phyloP scores from a whole-genome alignment of 2,329 filamentous ascomycete genomes.

The Anisogramma anomala region DNA sequence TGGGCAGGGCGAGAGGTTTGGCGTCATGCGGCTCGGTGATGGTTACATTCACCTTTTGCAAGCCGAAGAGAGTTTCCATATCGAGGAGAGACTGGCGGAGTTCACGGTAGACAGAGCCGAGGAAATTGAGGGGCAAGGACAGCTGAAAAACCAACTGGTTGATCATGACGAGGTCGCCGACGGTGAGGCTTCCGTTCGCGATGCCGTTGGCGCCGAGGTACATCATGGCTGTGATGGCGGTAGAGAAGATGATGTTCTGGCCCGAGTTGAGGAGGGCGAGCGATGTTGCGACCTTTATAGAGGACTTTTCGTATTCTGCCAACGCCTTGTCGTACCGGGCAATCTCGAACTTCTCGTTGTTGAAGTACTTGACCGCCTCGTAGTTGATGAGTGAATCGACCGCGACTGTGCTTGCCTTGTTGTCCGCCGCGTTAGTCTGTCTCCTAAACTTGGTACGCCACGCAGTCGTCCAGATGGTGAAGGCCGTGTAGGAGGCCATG shows the following conservation, averaged over 20 bases:
- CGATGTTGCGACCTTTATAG: constrained; percentile 93
- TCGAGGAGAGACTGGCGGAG: constrained; percentile 87
- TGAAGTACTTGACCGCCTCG: constrained; percentile 98
- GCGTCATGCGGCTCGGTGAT: constrained; percentile 70
- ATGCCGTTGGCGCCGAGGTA: constrained; percentile 89
- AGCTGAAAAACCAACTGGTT: constrained; percentile 98
- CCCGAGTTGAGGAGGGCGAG: constrained; percentile 86
- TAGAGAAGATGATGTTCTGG: constrained; percentile 95
- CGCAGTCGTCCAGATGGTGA: constrained; percentile 90
- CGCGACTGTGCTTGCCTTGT: constrained; percentile 85
- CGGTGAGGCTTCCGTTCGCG: constrained; percentile 66
- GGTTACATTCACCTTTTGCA: constrained; percentile 89
- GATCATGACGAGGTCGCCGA: constrained; percentile 96
- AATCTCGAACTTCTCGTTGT: constrained; percentile 95
- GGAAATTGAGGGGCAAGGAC: constrained; percentile 90
- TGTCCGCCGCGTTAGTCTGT: constrained; percentile 91
- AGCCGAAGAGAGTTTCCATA: constrained; percentile 96
- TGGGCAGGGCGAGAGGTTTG: constrained; percentile 56
- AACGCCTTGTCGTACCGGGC: constrained; percentile 80
- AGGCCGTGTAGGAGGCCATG: constrained; percentile 91
- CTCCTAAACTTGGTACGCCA: constrained; percentile 96
- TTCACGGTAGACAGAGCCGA: constrained; percentile 96
- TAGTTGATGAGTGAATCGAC: constrained; percentile 98
- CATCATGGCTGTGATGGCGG: constrained; percentile 94
- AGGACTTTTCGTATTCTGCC: constrained; percentile 77